Conservation (phyloP, 2,329 filamentous ascomycete species). For the Penicillium brasilianum region DNA sequence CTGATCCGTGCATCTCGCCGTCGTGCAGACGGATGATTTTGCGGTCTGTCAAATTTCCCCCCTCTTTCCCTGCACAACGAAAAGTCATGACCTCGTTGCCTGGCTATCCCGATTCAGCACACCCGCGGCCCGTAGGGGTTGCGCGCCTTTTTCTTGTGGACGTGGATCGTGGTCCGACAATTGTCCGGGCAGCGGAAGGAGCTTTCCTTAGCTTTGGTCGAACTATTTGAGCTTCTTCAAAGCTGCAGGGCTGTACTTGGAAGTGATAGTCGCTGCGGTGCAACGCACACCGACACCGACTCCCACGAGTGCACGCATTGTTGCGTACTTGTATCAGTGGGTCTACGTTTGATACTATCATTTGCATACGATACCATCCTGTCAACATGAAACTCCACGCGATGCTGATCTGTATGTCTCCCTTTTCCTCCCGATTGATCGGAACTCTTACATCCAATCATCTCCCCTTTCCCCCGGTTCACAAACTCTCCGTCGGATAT, state of each 20-base stretch:
- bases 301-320: background rate
- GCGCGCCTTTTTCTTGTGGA: background rate
- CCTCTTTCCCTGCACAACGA: background rate
- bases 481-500: background rate
- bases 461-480: background rate
- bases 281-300: background rate
- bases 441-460: background rate
- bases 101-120: background rate
- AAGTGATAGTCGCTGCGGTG: background rate
- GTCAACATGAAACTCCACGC: conserved; percentile 10
- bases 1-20: background rate
- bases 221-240: background rate
- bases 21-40: background rate
- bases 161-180: conserved; percentile 2
- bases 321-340: background rate
- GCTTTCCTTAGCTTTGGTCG: background rate
- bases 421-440: background rate
- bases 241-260: background rate
- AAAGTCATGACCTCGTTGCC: conserved; percentile 4
- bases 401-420: conserved; percentile 16
- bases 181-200: background rate
- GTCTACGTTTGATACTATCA: background rate
- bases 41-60: background rate
- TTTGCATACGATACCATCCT: background rate
- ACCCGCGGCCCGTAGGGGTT: conserved; percentile 8